These are phyloP conservation scores for Aspergillus nidulans DNA, from an alignment of 495 filamentous ascomycete species.

Conservation along the genomic window DNA sequence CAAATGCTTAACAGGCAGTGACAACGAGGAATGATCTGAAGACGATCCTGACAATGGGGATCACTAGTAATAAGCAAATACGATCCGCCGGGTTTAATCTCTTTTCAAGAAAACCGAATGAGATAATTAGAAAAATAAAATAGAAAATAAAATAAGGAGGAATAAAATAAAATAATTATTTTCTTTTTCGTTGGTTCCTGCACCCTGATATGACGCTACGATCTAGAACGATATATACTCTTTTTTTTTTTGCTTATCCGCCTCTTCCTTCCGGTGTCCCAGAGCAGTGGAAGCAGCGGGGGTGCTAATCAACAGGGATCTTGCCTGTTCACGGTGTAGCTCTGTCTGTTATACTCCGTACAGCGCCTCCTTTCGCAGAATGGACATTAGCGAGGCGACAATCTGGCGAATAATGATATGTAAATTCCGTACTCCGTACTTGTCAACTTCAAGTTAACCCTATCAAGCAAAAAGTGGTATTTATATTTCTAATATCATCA, in stretches of 20 bases:
- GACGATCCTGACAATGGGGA: slow-evolving; percentile 14
- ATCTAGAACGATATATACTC: slow-evolving; percentile 27
- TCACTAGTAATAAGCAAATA: slow-evolving; percentile 18
- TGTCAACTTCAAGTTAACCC: neutral
- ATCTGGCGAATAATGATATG: neutral
- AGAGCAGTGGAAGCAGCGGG: slow-evolving; percentile 29
- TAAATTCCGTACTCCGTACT: neutral
- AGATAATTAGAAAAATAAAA: slow-evolving; percentile 2
- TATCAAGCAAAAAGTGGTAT: neutral
- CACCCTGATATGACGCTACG: slow-evolving; percentile 5
- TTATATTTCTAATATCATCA: too few species aligned
- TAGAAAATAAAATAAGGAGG: slow-evolving; percentile 2
- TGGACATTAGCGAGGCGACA: too few species aligned
- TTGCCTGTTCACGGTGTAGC: slow-evolving; percentile 12
- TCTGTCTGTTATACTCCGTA: slow-evolving; percentile 8
- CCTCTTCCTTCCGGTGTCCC: slow-evolving; percentile 18
- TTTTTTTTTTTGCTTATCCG: slow-evolving; percentile 6
- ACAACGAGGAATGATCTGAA: slow-evolving; percentile 9
- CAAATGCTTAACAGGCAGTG: slow-evolving; percentile 10
- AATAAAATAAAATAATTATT: slow-evolving; percentile 10
- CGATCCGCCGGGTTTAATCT: slow-evolving; percentile 5
- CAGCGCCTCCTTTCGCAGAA: neutral
- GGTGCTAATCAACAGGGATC: slow-evolving; percentile 19
- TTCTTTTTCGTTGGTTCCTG: slow-evolving; percentile 13
- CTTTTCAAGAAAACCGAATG: slow-evolving; percentile 8